These are phyloP conservation scores for Thalassiosira exigua DNA, from an alignment of 352 stramenopile genomes.

Conservation along the genomic window DNA sequence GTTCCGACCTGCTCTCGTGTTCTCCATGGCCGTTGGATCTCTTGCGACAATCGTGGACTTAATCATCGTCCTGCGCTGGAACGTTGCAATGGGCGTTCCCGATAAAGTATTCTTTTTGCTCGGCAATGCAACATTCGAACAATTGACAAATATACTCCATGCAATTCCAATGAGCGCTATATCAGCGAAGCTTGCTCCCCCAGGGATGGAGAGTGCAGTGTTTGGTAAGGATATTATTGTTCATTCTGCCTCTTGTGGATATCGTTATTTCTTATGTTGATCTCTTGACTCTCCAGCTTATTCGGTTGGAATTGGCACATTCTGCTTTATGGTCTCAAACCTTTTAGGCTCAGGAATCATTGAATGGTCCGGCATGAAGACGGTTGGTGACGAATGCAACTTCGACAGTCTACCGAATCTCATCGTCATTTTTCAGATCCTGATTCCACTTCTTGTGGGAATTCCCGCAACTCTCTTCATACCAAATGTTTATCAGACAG, in stretches of 20 bases:
- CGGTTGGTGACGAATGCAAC: constrained; percentile 52
- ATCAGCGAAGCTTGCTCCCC: constrained; percentile 26
- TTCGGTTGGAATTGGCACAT: constrained; percentile 15
- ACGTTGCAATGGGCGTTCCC: constrained; percentile 5
- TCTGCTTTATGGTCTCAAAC: constrained; percentile 22
- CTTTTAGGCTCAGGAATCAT: constrained; percentile 41
- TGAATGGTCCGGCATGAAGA: constrained; percentile 52
- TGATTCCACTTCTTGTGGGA: constrained; percentile 44
- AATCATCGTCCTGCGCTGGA: constrained; percentile 22
- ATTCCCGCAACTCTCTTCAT: constrained; percentile 51
- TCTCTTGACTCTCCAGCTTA: no score
- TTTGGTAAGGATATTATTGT: constrained; percentile 16
- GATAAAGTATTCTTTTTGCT: constrained; percentile 34
- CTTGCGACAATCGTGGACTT: constrained; percentile 21
- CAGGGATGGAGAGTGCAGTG: constrained; percentile 12
- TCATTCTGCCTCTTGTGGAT: no score
- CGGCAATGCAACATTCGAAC: constrained; percentile 17
- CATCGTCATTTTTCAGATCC: constrained; percentile 54
- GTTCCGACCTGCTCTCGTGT: constrained; percentile 20
- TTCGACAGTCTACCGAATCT: constrained; percentile 42
- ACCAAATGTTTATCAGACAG: constrained; percentile 56
- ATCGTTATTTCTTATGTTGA: no score
- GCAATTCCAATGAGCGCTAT: constrained; percentile 23
- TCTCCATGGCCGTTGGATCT: constrained; percentile 4
- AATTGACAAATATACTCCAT: constrained; percentile 23